Evolutionary conservation across 164 flowering plant species (phyloP).

Genomic region (Paratinospora sagittata): DNA sequence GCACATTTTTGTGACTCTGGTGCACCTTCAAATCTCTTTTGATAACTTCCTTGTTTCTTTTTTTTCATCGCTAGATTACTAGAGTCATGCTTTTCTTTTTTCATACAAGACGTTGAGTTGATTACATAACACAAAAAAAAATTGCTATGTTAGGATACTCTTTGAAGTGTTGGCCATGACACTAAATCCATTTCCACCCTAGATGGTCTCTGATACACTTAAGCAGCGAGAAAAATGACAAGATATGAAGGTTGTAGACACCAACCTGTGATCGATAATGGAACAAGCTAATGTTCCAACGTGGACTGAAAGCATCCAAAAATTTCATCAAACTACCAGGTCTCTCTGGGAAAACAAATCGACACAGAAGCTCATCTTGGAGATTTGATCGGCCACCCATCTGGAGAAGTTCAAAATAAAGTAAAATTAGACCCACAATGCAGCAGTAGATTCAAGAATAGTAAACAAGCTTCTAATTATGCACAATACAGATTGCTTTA

Average conservation of each 20-base stretch:
- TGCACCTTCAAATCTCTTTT: no score
- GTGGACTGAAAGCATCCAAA: constrained; percentile 80
- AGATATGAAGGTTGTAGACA: constrained; percentile 1
- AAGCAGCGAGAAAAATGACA: not conserved
- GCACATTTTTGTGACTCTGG: no score
- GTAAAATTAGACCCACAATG: not conserved
- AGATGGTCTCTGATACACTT: not conserved
- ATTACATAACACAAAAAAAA: no score
- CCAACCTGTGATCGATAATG: constrained; percentile 88
- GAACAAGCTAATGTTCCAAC: constrained; percentile 95
- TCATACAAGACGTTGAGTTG: no score
- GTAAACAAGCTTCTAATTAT: no score
- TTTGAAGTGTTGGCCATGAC: not conserved
- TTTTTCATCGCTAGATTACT: no score
- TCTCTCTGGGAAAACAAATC: constrained; percentile 83
- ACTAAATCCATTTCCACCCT: no score
- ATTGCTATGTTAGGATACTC: no score
- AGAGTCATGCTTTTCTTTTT: no score
- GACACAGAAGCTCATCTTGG: constrained; percentile 69
- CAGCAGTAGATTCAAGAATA: not conserved
- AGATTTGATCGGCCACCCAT: constrained; percentile 74
- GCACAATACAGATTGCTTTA: no score
- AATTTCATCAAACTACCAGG: constrained; percentile 94
- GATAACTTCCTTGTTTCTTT: no score
- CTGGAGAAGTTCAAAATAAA: constrained; percentile 31